Conservation (phyloP, 177 flowering plant species). For the Vitis hybrid region DNA sequence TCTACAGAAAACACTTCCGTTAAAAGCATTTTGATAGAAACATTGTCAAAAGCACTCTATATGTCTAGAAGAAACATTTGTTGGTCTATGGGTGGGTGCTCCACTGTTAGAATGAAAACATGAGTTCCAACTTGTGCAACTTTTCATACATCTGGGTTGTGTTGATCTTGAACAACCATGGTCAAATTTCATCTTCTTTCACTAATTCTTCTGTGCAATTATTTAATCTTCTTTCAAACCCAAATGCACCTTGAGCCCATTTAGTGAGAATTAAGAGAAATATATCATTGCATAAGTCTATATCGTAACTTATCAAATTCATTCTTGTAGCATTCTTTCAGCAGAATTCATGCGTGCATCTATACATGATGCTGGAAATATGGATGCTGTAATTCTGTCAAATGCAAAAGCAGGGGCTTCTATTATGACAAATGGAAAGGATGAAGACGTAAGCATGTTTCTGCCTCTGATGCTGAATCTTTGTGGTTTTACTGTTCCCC, state of each 20-base stretch:
- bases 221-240: too few species aligned
- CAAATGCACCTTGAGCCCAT: neutral
- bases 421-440: slow-evolving; percentile 44
- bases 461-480: neutral
- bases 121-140: too few species aligned
- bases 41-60: too few species aligned
- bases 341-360: slow-evolving; percentile 95
- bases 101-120: too few species aligned
- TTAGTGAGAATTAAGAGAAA: neutral
- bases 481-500: slow-evolving; percentile 1
- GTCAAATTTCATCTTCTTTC: too few species aligned
- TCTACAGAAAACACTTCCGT: too few species aligned
- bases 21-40: too few species aligned
- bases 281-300: neutral
- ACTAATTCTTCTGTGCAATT: too few species aligned
- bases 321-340: slow-evolving; percentile 96
- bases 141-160: too few species aligned
- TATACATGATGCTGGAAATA: slow-evolving; percentile 59
- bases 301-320: slow-evolving; percentile 46
- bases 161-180: too few species aligned
- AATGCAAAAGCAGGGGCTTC: slow-evolving; percentile 52
- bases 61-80: too few species aligned
- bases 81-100: too few species aligned
- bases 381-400: slow-evolving; percentile 54
- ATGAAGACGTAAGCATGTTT: slow-evolving; percentile 60